These are phyloP conservation scores for Emmonsia crescens DNA, from an alignment of 2,329 filamentous ascomycete species.

Conservation along the genomic window DNA sequence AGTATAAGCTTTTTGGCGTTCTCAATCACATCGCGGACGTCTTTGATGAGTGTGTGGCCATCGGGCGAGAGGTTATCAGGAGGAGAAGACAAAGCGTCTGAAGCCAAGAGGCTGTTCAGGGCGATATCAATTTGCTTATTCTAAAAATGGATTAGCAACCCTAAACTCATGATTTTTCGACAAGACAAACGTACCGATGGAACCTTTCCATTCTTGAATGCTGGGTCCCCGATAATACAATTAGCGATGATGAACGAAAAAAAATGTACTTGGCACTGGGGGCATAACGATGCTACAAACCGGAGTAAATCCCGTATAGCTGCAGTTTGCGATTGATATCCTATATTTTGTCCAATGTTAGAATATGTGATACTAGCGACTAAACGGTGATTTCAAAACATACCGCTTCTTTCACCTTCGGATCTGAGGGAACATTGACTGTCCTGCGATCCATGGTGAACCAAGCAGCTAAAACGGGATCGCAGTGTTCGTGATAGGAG, in stretches of 20 bases:
- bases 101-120: slow-evolving; percentile 74
- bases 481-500: background rate
- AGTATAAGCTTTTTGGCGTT: slow-evolving; percentile 76
- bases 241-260: slow-evolving; percentile 8
- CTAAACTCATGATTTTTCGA: background rate
- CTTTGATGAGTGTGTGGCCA: slow-evolving; percentile 65
- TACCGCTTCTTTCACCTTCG: slow-evolving; percentile 63
- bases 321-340: slow-evolving; percentile 91
- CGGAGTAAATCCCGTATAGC: slow-evolving; percentile 75
- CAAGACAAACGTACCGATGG: slow-evolving; percentile 56
- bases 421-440: slow-evolving; percentile 65
- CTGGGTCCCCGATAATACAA: slow-evolving; percentile 33
- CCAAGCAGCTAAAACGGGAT: background rate
- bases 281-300: slow-evolving; percentile 29
- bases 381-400: slow-evolving; percentile 5
- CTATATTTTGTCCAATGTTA: slow-evolving; percentile 13
- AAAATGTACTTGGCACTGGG: slow-evolving; percentile 9
- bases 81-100: slow-evolving; percentile 57
- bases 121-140: slow-evolving; percentile 95
- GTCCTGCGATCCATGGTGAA: slow-evolving; percentile 22
- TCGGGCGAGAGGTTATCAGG: slow-evolving; percentile 70
- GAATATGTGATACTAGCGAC: background rate
- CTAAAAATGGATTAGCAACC: slow-evolving; percentile 31
- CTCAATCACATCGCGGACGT: slow-evolving; percentile 68
- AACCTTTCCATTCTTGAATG: slow-evolving; percentile 80